phyloP scores from a whole-genome alignment of 805 yeast species.

The Trichomonascus vanleenenianus region DNA sequence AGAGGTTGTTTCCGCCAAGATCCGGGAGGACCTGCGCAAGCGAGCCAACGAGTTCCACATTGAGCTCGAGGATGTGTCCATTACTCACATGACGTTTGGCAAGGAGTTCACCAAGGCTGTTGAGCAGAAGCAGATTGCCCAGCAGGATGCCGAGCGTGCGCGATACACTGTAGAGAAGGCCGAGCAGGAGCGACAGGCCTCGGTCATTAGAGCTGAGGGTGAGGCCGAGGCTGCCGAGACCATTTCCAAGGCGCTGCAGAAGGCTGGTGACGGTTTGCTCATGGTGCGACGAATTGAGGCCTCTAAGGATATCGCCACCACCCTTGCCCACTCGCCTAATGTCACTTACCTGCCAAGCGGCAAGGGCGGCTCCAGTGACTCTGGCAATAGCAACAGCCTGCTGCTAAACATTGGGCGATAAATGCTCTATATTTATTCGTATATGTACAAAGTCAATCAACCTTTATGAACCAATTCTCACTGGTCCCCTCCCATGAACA shows the following conservation, averaged over 20 bases:
- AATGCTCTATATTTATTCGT: background rate
- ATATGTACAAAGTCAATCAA: background rate
- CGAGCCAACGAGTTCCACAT: constrained; percentile 88
- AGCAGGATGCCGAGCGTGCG: constrained; percentile 98
- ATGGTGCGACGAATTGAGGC: constrained; percentile 95
- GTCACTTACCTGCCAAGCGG: constrained; percentile 79
- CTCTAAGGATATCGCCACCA: constrained; percentile 86
- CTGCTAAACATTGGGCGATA: constrained; percentile 31
- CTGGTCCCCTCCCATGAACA: no score
- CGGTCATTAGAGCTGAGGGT: constrained; percentile 96
- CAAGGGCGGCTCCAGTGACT: constrained; percentile 29
- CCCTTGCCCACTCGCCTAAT: constrained; percentile 75
- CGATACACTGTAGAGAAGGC: constrained; percentile 89
- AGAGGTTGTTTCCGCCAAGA: constrained; percentile 85
- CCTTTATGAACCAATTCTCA: background rate
- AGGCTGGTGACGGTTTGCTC: constrained; percentile 93
- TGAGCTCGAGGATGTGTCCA: constrained; percentile 90
- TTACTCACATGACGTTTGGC: constrained; percentile 97
- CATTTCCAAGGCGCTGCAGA: constrained; percentile 83
- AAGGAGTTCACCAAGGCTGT: constrained; percentile 96
- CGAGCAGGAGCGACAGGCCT: constrained; percentile 93
- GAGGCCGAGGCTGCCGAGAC: constrained; percentile 98
- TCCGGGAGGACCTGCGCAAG: constrained; percentile 73
- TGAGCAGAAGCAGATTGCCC: constrained; percentile 98
- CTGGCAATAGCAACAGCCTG: constrained; percentile 22